phyloP scores from a whole-genome alignment of 176 grass and related monocot genomes.

The Guadua angustifolia region DNA sequence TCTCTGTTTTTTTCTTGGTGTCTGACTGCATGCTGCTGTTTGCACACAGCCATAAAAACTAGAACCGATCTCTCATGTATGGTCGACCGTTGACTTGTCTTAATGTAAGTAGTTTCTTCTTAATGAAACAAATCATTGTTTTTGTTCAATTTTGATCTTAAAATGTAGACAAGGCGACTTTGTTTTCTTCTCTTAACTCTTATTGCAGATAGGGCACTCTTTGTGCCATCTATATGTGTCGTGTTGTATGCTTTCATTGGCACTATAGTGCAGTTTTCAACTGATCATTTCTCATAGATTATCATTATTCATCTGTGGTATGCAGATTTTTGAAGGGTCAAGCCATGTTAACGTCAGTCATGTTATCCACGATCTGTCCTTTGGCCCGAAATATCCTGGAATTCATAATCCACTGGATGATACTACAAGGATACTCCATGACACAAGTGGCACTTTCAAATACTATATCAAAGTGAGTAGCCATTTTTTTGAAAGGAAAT shows the following conservation, averaged over 20 bases:
- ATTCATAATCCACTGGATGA: slow-evolving; percentile 93
- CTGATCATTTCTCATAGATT: slow-evolving; percentile 2
- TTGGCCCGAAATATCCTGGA: slow-evolving; percentile 95
- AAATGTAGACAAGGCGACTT: background rate
- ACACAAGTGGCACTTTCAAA: slow-evolving; percentile 90
- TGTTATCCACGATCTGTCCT: slow-evolving; percentile 89
- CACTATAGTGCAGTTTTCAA: slow-evolving; percentile 14
- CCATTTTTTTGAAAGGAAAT: too few relatives aligned
- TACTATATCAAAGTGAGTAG: slow-evolving; percentile 94
- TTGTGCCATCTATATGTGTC: background rate
- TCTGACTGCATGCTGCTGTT: background rate
- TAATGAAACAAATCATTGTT: background rate
- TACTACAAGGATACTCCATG: slow-evolving; percentile 83
- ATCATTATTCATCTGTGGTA: slow-evolving; percentile 19
- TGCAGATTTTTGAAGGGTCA: slow-evolving; percentile 93
- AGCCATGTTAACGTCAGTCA: slow-evolving; percentile 95
- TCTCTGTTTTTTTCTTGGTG: background rate
- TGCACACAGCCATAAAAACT: background rate
- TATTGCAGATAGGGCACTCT: background rate
- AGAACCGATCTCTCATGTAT: background rate
- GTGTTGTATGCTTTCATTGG: background rate
- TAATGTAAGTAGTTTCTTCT: slow-evolving; percentile 5
- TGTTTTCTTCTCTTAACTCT: background rate
- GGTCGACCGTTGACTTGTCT: background rate
- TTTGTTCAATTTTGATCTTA: slow-evolving; percentile 22